A percentile compares a stretch with the other conserved stretches of the same genome.
These are phyloP conservation scores for Neurospora cerealis DNA, from an alignment of 495 filamentous ascomycete species.

Conservation along the genomic window DNA sequence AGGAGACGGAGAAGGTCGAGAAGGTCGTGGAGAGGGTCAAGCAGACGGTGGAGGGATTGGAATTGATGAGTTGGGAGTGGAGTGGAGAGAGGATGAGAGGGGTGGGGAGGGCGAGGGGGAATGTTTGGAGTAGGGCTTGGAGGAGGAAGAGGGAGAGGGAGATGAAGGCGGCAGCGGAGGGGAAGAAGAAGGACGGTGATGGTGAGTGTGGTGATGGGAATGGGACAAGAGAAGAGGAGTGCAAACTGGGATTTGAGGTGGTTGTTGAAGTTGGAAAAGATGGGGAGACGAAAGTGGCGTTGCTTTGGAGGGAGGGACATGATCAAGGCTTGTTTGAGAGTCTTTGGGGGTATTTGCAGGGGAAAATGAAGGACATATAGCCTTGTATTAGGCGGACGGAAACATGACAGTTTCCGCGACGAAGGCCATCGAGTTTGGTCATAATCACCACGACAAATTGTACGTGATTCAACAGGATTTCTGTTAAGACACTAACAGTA, in stretches of 20 bases:
- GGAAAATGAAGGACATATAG: slow-evolving; percentile 10
- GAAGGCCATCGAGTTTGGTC: too few relatives aligned
- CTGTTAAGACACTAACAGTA: too few relatives aligned
- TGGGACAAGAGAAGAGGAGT: slow-evolving; percentile 2
- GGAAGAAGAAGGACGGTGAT: background rate
- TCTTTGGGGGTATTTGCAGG: slow-evolving; percentile 64
- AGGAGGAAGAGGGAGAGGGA: slow-evolving; percentile 25
- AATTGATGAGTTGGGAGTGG: slow-evolving; percentile 44
- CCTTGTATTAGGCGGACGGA: background rate
- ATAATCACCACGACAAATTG: too few relatives aligned
- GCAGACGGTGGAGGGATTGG: slow-evolving; percentile 38
- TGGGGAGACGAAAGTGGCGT: slow-evolving; percentile 24
- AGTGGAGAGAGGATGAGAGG: slow-evolving; percentile 20
- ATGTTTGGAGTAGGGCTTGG: slow-evolving; percentile 44
- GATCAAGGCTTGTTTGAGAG: slow-evolving; percentile 79
- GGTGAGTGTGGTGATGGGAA: background rate
- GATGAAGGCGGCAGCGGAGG: background rate
- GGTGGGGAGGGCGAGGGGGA: slow-evolving; percentile 27
- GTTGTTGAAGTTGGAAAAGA: slow-evolving; percentile 7
- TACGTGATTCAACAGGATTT: too few relatives aligned
- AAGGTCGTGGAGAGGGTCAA: slow-evolving; percentile 9
- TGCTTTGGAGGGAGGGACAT: slow-evolving; percentile 69
- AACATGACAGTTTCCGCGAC: background rate
- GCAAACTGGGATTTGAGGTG: slow-evolving; percentile 18
- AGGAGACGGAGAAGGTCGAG: background rate